phyloP scores from a whole-genome alignment of 2,329 filamentous ascomycete genomes.

The Paraconiothyrium sp. region DNA sequence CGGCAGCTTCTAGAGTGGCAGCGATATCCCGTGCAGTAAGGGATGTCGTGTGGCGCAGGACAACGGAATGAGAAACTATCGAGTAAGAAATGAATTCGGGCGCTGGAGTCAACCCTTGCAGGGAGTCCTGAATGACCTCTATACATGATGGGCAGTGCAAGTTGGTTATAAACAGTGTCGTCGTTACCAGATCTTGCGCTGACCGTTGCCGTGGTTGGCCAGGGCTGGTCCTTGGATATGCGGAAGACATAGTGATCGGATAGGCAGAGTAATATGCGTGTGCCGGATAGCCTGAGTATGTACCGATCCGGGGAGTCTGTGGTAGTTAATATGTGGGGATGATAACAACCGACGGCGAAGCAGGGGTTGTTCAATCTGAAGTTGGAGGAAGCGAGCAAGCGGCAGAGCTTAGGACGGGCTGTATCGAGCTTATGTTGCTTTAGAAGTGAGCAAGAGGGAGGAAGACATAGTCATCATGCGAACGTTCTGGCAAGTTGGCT shows the following conservation, averaged over 20 bases:
- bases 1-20: constrained; percentile 63
- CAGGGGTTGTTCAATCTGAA: constrained; percentile 31
- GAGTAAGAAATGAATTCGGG: constrained; percentile 71
- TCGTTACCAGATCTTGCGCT: constrained; percentile 44
- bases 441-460: background rate
- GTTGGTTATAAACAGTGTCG: constrained; percentile 74
- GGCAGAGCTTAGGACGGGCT: constrained; percentile 5
- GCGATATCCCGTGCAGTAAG: constrained; percentile 53
- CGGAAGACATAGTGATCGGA: constrained; percentile 27
- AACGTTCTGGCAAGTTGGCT: constrained; percentile 19
- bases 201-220: constrained; percentile 24
- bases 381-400: constrained; percentile 30
- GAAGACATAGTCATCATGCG: background rate
- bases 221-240: constrained; percentile 12
- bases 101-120: constrained; percentile 61
- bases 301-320: constrained; percentile 20
- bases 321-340: constrained; percentile 14
- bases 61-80: constrained; percentile 75
- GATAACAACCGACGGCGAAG: constrained; percentile 10
- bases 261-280: constrained; percentile 29
- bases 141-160: constrained; percentile 83
- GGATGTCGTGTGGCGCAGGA: constrained; percentile 63
- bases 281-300: constrained; percentile 17
- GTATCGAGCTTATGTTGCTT: background rate
- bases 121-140: constrained; percentile 68